Evolutionary conservation across 768 basidiomycete species (phyloP).

Genomic region (Cystofilobasidium bisporidii): DNA sequence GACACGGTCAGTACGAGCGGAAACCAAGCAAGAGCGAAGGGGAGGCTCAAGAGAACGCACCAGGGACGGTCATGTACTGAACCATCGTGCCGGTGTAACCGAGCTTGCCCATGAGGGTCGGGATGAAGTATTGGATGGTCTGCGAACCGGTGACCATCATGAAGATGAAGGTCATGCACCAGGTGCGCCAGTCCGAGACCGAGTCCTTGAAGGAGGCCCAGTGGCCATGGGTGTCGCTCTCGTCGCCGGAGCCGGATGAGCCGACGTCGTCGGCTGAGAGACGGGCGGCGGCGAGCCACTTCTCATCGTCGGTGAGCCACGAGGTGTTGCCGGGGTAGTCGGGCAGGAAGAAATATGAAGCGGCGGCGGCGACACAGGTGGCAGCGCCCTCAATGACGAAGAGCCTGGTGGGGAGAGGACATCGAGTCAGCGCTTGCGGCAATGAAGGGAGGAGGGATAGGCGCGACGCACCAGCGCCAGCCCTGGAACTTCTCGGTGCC

Average conservation of each 20-base stretch:
- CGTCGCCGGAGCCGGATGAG: neutral
- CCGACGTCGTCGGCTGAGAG: slow-evolving; percentile 9
- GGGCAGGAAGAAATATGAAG: slow-evolving; percentile 36
- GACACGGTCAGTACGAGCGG: neutral
- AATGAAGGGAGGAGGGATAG: neutral
- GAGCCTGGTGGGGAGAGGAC: slow-evolving; percentile 27
- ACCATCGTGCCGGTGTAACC: slow-evolving; percentile 31
- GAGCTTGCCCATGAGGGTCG: slow-evolving; percentile 34
- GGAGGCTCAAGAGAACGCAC: slow-evolving; percentile 2
- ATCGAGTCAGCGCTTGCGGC: neutral
- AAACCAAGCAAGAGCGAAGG: slow-evolving; percentile 27
- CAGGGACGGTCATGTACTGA: slow-evolving; percentile 40
- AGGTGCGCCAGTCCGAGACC: slow-evolving; percentile 4
- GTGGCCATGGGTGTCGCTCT: neutral
- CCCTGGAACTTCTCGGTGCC: slow-evolving; percentile 33
- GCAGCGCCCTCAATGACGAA: slow-evolving; percentile 39
- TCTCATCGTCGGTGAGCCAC: slow-evolving; percentile 31
- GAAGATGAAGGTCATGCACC: neutral
- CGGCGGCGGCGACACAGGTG: slow-evolving; percentile 33
- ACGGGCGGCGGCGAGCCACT: slow-evolving; percentile 14
- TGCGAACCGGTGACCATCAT: slow-evolving; percentile 18
- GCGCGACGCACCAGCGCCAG: slow-evolving; percentile 35
- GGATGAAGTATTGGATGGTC: slow-evolving; percentile 10
- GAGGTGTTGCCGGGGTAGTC: slow-evolving; percentile 38
- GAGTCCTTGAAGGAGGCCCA: neutral